Base-by-base conservation (phyloP, 2,329 filamentous ascomycete species). In the Diaporthe citriasiana region DNA sequence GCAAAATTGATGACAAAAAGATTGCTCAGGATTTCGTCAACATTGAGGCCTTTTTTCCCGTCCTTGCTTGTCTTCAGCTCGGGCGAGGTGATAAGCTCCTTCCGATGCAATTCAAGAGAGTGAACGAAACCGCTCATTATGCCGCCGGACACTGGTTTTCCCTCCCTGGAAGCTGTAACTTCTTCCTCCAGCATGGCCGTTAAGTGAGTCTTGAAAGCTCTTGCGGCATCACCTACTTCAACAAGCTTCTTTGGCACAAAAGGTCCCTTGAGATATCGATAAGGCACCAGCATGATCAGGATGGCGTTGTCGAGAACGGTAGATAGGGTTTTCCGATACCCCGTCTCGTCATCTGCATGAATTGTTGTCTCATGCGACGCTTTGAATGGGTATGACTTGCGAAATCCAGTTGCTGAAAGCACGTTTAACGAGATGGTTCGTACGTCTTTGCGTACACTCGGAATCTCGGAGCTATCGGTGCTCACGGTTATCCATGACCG, bases 1-100 rank as follows among this genome's bases (percentile, higher is more conserved):
- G 88, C 87, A 66, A 89, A 81, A 66, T 85, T 87, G 75, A 88
- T 83, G 2, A 85, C 80, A 71, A 86, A 87, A 53, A 87, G 78
- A 60, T 88, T 88, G n/a, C 87, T 86, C 56, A 85, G 84, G 17
- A 89, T 84, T 73, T 89, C 87, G 0, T 76, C 75, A 59, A 84
- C 82, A 0, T 79, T 84, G 42, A 84, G 79, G 19, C 80, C 69
- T 33, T 57, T 57, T 7, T 57, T 57, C 15, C 55, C 55, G 33
- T 57, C 55, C 22, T 57, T 57, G 55, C 55, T 57, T 17, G 55
- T 57, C 55, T 57, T 57, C 15, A 56, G 53, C 30, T 56, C 53
- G 19, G 53, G 53, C 9, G 53, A 33, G 15, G 53, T 35, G 22
- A 56, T 6, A 19, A 57, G 2, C 33, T 57, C 55, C 33, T 40